Evolutionary conservation across 2,329 filamentous ascomycete genomes (phyloP).

Genomic region (Pseudofabraea citricarpa): DNA sequence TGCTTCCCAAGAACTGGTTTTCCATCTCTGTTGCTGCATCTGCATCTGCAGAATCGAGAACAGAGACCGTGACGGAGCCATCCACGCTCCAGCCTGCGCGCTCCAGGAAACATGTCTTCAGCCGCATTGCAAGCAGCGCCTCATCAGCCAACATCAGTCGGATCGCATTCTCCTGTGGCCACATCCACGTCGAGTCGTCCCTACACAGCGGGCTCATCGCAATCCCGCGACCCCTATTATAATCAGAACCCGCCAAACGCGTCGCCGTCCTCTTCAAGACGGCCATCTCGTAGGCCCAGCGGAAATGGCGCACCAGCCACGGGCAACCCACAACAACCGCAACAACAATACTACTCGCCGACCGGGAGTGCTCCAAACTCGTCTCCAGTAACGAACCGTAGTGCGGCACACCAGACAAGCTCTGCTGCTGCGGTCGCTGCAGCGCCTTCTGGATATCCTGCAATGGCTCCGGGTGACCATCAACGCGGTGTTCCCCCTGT

Average conservation of each 20-base stretch:
- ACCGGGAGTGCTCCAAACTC: conserved; percentile 13
- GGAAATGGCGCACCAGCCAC: conserved; percentile 38
- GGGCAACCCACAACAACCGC: conserved; percentile 18
- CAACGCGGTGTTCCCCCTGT: conserved; percentile 63
- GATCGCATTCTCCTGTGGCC: conserved; percentile 40
- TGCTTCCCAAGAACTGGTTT: conserved; percentile 5
- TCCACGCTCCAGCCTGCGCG: background rate
- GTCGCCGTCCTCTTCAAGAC: conserved; percentile 45
- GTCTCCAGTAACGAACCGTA: conserved; percentile 13
- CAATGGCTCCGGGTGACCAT: conserved; percentile 38
- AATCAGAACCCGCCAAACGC: conserved; percentile 28
- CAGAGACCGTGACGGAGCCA: background rate
- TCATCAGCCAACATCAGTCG: conserved; percentile 44
- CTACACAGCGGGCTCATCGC: conserved; percentile 49
- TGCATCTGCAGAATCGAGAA: background rate
- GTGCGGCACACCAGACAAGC: conserved; percentile 22
- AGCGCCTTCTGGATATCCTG: conserved; percentile 28
- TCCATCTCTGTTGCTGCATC: background rate
- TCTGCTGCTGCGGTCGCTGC: conserved; percentile 38
- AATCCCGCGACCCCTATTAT: conserved; percentile 51
- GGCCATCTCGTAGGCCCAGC: conserved; percentile 48
- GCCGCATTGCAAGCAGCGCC: conserved; percentile 58
- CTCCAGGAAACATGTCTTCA: conserved; percentile 50
- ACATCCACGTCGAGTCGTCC: conserved; percentile 44
- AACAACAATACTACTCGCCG: conserved; percentile 24